Base-by-base conservation (phyloP, 2,329 filamentous ascomycete species). In the Pseudodiploospora longispora region DNA sequence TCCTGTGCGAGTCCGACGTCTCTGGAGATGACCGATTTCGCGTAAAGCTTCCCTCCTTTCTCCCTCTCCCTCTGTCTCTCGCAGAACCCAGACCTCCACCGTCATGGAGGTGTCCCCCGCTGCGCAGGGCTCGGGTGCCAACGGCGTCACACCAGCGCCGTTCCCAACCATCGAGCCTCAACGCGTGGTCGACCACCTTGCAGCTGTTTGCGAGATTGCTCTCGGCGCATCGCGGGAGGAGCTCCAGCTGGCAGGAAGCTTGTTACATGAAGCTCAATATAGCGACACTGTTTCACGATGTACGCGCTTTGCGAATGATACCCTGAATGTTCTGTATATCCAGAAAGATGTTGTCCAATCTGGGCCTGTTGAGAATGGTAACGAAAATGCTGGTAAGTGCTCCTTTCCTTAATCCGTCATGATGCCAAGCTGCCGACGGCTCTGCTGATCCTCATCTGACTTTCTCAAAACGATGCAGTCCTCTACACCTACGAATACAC, bases 261-360 rank as follows among this genome's bases (percentile, higher is more conserved):
- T 98, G 65, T 74, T 98, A 50, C 88, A 89, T 47, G 74, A 82
- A 57, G 67, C 74, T 46, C 79, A 76, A 54, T 78, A 87, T 54
- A 69, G 75, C 43, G 91, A 97, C 56, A 96, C 93, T 6, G 69
- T 95, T 45, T 82, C 89, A 61, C 80, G 88, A 69, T 96, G 91
- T 66, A 81, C 82, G 53, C 84, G 90, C 57, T 97, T 97, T 66
- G 89, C 89, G 47, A 81, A 82, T 49, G 94, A 98, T 66, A 76
- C 85, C 47, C 88, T 95, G 68, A 82, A 84, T 50, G 88, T 85
- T 44, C 72, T 98, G 51, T 97, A 97, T 67, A 83, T 96, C 51
- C 85, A 93, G 62, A 95, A 96, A 68, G 87, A 91, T 60, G 61
- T 83, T 52, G 67, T 76, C 42, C 70, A 74, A 51, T 71, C 72